These are phyloP conservation scores for Avena atlantica DNA, from an alignment of 176 grass and related monocot species.

Conservation along the genomic window DNA sequence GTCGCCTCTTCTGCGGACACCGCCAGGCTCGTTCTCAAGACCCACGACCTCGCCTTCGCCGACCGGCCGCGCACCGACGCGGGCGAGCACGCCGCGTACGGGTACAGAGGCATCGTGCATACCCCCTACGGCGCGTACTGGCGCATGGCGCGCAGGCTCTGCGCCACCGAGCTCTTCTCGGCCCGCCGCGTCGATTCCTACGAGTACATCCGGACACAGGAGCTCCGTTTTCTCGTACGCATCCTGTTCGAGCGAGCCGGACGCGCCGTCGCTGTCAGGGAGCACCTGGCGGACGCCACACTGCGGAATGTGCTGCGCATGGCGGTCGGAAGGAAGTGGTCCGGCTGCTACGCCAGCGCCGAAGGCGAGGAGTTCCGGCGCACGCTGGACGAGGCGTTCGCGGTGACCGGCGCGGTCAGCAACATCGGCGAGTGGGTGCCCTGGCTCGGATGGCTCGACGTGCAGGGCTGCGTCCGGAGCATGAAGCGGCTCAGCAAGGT, in stretches of 20 bases:
- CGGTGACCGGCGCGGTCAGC: constrained; percentile 51
- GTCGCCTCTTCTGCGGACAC: constrained; percentile 62
- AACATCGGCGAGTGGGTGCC: constrained; percentile 70
- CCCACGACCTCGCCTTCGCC: constrained; percentile 60
- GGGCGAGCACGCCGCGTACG: constrained; percentile 53
- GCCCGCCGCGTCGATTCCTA: constrained; percentile 53
- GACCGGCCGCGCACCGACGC: constrained; percentile 56
- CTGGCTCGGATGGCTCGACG: constrained; percentile 55
- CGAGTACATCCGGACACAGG: constrained; percentile 51
- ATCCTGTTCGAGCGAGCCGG: constrained; percentile 11
- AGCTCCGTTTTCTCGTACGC: constrained; percentile 42
- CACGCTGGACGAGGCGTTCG: constrained; percentile 66
- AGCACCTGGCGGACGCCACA: constrained; percentile 46
- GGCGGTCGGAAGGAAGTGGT: constrained; percentile 61
- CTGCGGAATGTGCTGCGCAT: constrained; percentile 66
- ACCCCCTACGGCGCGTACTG: constrained; percentile 67
- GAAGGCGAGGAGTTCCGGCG: constrained; percentile 56
- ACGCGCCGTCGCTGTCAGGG: constrained; percentile 35
- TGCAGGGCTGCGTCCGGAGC: constrained; percentile 53
- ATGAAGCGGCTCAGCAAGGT: constrained; percentile 54
- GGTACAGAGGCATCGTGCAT: constrained; percentile 62
- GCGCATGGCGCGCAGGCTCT: constrained; percentile 66
- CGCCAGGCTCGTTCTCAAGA: constrained; percentile 70
- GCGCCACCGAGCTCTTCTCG: constrained; percentile 69
- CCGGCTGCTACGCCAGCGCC: constrained; percentile 39